Evolutionary conservation across 192 early-diverging fungal species (phyloP), one percentile per base, ranked within the genome.

Genomic region (Podila minutissima): DNA sequence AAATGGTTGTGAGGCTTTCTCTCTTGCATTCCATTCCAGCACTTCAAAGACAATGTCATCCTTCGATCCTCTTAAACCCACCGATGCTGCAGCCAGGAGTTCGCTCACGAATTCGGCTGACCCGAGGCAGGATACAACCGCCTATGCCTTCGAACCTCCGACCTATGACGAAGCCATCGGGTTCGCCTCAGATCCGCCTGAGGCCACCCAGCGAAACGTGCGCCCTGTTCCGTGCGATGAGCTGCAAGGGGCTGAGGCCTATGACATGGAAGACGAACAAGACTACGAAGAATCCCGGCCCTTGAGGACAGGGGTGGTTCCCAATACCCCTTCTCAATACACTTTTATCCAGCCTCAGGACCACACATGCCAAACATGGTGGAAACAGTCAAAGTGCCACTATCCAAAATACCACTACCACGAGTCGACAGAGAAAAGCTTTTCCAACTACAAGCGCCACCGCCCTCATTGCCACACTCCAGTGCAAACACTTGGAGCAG

Each of bases 211-310:
- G 41, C 4, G 41, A 2, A 46, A 46, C 41, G 41, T 17, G 15
- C 41, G 15, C 13, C 41, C 12, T 46, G 15, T 46, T 11, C 41
- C 15, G 0, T 46, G 41, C 3, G 41, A 46, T 46, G 41, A 17
- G 41, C 41, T 46, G 15, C 41, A 46, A 46, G 53, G 24, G n/a
- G 11, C n/a, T 24, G 60, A 62, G 17, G 68, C 53, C 19, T 55
- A 32, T 13, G 68, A 71, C 29, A 41, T 55, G 31, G 68, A 70
- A 20, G 75, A 77, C 19, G 75, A 78, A 11, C 69, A 51, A 13
- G 76, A 68, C 50, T 79, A 79, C 37, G 76, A 79, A 64, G 76
- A 71, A 22, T 79, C 76, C 0, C 41, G 76, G 2, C 76, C 76
- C 0, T 49, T 79, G 35, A 79, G 72, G 66, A 72, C 68, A 66